These are phyloP conservation scores for Fusarium temperatum DNA, from an alignment of 2,329 filamentous ascomycete species.

Conservation along the genomic window DNA sequence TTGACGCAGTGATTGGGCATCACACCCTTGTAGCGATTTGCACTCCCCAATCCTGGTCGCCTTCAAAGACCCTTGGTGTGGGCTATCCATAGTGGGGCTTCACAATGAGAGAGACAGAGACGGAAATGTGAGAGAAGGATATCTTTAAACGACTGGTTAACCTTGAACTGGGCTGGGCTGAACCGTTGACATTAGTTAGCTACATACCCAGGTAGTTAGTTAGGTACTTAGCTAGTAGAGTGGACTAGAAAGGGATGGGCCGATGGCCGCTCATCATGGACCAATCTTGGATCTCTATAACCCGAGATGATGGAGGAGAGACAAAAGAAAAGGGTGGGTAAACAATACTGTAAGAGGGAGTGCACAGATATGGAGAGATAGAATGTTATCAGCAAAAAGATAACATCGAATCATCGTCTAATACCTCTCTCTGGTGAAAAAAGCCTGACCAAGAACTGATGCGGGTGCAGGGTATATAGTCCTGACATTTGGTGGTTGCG, in stretches of 20 bases:
- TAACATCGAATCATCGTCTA: conserved; percentile 8
- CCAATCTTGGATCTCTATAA: conserved; percentile 27
- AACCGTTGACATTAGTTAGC: conserved; percentile 24
- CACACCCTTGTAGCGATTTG: conserved; percentile 43
- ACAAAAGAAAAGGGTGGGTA: conserved; percentile 20
- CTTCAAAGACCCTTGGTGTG: conserved; percentile 24
- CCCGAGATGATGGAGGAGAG: neutral
- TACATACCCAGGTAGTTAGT: neutral
- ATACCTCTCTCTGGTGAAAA: conserved; percentile 5
- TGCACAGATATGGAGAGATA: conserved; percentile 10
- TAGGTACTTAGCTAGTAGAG: neutral
- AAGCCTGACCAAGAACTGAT: conserved; percentile 38
- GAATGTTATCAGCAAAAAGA: neutral
- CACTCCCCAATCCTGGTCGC: conserved; percentile 33
- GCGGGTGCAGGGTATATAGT: conserved; percentile 33
- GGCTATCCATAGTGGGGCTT: conserved; percentile 26
- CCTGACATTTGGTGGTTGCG: conserved; percentile 19
- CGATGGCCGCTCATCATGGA: conserved; percentile 29
- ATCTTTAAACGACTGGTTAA: conserved; percentile 13
- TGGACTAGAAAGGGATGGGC: conserved; percentile 41
- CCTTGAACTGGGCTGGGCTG: conserved; percentile 11
- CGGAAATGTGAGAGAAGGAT: neutral
- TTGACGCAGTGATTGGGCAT: conserved; percentile 49
- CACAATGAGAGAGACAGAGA: neutral
- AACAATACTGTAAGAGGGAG: conserved; percentile 18